A percentile compares a stretch with the other conserved stretches of the same genome.
These are phyloP conservation scores for Pseudogymnoascus sp. DNA, from an alignment of 2,329 filamentous ascomycete genomes.

Conservation along the genomic window DNA sequence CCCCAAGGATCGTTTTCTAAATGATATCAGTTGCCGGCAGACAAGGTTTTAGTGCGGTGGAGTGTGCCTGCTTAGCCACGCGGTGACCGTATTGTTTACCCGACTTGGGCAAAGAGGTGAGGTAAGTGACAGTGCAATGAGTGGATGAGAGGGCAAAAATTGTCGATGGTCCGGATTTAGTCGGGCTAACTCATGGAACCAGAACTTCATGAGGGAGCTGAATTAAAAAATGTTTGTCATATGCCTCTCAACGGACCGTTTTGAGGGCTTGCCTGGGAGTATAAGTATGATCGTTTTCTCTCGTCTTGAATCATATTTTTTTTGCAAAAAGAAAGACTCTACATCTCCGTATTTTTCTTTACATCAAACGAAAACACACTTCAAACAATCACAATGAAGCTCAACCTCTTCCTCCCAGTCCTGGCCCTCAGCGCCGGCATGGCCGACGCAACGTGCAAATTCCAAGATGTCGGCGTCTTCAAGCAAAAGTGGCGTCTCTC, in stretches of 20 bases:
- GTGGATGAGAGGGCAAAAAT: not conserved
- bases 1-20: not conserved
- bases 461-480: not conserved
- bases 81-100: not conserved
- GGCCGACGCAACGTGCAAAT: not conserved
- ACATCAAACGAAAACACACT: not conserved
- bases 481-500: constrained; percentile 1
- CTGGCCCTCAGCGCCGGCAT: not conserved
- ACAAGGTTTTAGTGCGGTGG: not conserved
- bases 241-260: not conserved
- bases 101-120: not conserved
- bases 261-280: not conserved
- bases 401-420: not conserved
- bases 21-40: not conserved
- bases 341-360: not conserved
- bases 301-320: not conserved
- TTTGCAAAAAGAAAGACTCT: not conserved
- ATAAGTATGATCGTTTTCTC: not conserved
- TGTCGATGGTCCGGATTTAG: not conserved
- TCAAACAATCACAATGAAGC: not conserved
- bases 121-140: not conserved
- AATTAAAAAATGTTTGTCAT: not conserved
- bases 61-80: not conserved
- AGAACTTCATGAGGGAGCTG: not conserved
- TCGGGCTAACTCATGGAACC: not conserved